A percentile compares a stretch with the other conserved stretches of the same genome.
Evolutionary conservation across 2,329 filamentous ascomycete species (phyloP).

Genomic region (Gliomastix tumulicola): DNA sequence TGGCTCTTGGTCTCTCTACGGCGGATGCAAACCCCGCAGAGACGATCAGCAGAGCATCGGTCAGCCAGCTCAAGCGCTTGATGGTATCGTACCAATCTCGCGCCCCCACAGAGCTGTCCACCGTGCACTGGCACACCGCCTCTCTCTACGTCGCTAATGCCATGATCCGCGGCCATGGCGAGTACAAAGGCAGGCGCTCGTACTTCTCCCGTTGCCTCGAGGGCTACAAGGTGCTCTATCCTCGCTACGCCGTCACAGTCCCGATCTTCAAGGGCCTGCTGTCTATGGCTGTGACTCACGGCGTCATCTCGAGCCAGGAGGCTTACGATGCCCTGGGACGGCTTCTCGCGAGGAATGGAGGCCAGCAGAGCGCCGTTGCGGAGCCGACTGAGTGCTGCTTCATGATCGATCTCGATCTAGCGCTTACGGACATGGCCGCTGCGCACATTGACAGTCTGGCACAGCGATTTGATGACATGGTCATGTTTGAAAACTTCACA

Average conservation of each 20-base stretch:
- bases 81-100: conserved; percentile 3
- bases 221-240: conserved; percentile 4
- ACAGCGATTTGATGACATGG: conserved; percentile 7
- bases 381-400: conserved; percentile 3
- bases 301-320: conserved; percentile 3
- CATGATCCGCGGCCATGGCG: conserved; percentile 1
- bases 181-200: too few relatives aligned
- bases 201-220: conserved; percentile 4
- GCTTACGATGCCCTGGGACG: conserved; percentile 1
- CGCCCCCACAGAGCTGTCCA: not conserved
- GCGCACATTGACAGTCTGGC: conserved; percentile 5
- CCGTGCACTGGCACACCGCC: conserved; percentile 6
- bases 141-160: conserved; percentile 6
- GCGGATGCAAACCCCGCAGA: not conserved
- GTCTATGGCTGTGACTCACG: conserved; percentile 3
- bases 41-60: conserved; percentile 3
- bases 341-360: not conserved
- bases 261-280: conserved; percentile 5
- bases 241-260: conserved; percentile 3
- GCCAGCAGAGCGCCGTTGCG: not conserved
- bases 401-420: conserved; percentile 6
- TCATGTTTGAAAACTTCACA: conserved; percentile 7
- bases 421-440: conserved; percentile 1
- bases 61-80: conserved; percentile 4
- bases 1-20: not conserved